Evolutionary conservation across 495 filamentous ascomycete species (phyloP).

Genomic region (Hypoxylon crocopeplum): DNA sequence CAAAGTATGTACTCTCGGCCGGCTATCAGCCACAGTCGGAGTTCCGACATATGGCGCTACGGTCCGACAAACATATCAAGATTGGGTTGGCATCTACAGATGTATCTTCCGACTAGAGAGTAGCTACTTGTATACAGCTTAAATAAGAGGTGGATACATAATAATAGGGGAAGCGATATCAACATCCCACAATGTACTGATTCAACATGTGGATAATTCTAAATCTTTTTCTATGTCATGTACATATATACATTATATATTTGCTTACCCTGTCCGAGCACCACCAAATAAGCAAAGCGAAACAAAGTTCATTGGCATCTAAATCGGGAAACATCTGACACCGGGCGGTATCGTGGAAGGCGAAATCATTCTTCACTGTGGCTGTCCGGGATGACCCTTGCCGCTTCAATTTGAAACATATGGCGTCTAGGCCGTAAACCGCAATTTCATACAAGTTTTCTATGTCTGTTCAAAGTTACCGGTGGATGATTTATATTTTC

Average conservation of each 20-base stretch:
- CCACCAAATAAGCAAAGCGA: slow-evolving; percentile 1
- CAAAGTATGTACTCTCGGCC: too few relatives aligned
- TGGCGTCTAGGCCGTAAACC: background rate
- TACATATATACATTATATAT: background rate
- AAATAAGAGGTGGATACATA: too few relatives aligned
- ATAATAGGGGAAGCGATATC: too few relatives aligned
- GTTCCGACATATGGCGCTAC: slow-evolving; percentile 17
- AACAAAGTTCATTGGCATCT: slow-evolving; percentile 5
- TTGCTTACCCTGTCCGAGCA: background rate
- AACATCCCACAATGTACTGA: background rate
- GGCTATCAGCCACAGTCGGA: slow-evolving; percentile 28
- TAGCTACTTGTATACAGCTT: too few relatives aligned
- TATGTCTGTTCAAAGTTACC: too few relatives aligned
- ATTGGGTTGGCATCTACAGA: background rate
- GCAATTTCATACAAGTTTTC: too few relatives aligned
- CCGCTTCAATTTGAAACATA: slow-evolving; percentile 15
- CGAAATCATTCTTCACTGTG: background rate
- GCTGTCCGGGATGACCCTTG: slow-evolving; percentile 16
- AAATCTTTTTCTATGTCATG: background rate
- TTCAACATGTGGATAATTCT: background rate
- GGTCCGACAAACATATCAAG: background rate
- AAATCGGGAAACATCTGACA: too few relatives aligned
- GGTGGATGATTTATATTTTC: too few relatives aligned
- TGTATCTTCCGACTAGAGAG: too few relatives aligned
- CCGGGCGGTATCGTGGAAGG: background rate